phyloP scores from a whole-genome alignment of 108 stramenopile genomes.

The Cyclostephanos invisitatus region DNA sequence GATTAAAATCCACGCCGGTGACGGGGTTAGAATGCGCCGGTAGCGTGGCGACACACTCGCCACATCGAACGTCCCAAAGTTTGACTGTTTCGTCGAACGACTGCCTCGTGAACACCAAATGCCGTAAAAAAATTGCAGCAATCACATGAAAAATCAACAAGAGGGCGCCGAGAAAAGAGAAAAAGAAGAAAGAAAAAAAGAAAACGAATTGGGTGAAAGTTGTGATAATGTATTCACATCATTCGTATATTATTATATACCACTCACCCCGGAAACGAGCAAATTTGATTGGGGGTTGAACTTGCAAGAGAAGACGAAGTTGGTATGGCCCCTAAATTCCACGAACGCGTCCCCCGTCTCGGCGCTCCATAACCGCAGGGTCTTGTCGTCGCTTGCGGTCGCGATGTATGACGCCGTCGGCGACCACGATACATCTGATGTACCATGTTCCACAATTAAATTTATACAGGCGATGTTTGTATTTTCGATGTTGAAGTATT shows the following conservation, averaged over 20 bases:
- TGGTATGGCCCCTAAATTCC: slow-evolving; percentile 88
- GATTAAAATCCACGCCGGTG: slow-evolving; percentile 87
- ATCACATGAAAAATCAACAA: background rate
- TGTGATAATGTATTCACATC: background rate
- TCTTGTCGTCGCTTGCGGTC: slow-evolving; percentile 92
- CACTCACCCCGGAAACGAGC: slow-evolving; percentile 66
- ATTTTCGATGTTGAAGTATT: background rate
- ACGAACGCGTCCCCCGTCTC: slow-evolving; percentile 76
- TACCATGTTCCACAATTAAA: background rate
- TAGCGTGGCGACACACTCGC: slow-evolving; percentile 88
- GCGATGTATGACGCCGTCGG: slow-evolving; percentile 72
- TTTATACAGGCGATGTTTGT: background rate
- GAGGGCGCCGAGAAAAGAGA: background rate
- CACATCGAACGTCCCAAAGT: slow-evolving; percentile 93
- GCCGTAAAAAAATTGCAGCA: background rate
- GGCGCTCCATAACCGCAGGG: slow-evolving; percentile 85
- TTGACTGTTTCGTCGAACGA: slow-evolving; percentile 95
- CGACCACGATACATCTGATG: slow-evolving; percentile 69
- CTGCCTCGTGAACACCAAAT: background rate
- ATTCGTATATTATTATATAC: background rate
- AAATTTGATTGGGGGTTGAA: slow-evolving; percentile 85
- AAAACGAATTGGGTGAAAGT: background rate
- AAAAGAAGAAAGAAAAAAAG: background rate
- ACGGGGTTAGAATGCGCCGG: slow-evolving; percentile 97
- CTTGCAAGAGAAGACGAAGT: slow-evolving; percentile 88